These are phyloP conservation scores for Sporothrix schenckii DNA, from an alignment of 2,329 filamentous ascomycete genomes.

Conservation along the genomic window DNA sequence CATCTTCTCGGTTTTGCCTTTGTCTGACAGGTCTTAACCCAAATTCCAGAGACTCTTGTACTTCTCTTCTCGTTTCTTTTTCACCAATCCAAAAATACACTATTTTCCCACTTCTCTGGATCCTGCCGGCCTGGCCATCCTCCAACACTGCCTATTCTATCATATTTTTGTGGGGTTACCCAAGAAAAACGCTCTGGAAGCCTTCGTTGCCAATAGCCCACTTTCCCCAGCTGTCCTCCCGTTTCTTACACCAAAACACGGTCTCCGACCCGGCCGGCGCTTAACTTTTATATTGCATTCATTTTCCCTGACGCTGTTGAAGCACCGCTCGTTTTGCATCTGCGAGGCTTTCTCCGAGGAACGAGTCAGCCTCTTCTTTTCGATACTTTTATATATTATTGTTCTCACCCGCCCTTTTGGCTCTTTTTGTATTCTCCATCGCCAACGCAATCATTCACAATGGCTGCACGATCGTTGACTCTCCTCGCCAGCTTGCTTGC, in stretches of 20 bases:
- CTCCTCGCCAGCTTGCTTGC: conserved; percentile 34
- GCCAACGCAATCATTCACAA: conserved; percentile 24
- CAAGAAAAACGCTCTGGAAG: conserved; percentile 29
- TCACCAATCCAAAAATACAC: conserved; percentile 27
- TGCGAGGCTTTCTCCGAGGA: neutral
- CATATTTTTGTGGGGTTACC: conserved; percentile 25
- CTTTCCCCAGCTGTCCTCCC: conserved; percentile 24
- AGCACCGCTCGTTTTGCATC: neutral
- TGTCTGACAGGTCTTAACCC: conserved; percentile 9
- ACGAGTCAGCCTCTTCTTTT: conserved; percentile 6
- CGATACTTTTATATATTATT: conserved; percentile 16
- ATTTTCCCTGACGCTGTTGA: conserved; percentile 29
- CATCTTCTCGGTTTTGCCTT: neutral
- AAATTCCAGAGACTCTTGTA: neutral
- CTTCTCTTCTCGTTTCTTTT: neutral
- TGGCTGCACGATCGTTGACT: conserved; percentile 30
- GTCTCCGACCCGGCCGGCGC: conserved; percentile 29
- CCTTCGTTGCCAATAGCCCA: conserved; percentile 23
- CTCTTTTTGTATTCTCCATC: conserved; percentile 7
- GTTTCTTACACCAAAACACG: conserved; percentile 25
- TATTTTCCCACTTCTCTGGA: neutral
- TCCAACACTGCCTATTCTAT: neutral
- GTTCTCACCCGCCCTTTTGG: neutral
- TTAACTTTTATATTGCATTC: conserved; percentile 30
- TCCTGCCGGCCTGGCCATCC: conserved; percentile 24